Percentiles rank a stretch among this genome's conserved stretches.
Evolutionary conservation across 345 rosid species (phyloP).

Genomic region (Punica granatum): DNA sequence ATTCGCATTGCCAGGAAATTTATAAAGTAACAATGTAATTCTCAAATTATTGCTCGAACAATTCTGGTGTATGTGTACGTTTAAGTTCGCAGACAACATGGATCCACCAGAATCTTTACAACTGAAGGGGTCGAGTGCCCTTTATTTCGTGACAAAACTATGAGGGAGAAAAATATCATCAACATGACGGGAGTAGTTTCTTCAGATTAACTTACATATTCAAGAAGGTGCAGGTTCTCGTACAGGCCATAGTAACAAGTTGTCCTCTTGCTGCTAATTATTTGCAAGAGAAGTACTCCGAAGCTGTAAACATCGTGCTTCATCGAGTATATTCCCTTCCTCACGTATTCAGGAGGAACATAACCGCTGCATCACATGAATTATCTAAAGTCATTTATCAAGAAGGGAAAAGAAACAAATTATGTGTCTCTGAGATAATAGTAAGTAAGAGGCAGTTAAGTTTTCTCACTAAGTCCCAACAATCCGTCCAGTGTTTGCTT

Average conservation of each 20-base stretch:
- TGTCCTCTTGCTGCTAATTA: slow-evolving; percentile 36
- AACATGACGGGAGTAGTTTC: not conserved
- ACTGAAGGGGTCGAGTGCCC: too few relatives aligned
- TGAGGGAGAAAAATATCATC: too few relatives aligned
- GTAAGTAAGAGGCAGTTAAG: not conserved
- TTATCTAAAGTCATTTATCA: not conserved
- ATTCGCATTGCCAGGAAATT: too few relatives aligned
- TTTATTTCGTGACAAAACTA: too few relatives aligned
- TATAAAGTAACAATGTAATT: too few relatives aligned
- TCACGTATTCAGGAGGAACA: slow-evolving; percentile 45
- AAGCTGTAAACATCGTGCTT: slow-evolving; percentile 47
- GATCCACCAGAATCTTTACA: too few relatives aligned
- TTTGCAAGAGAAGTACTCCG: slow-evolving; percentile 44
- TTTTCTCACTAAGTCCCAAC: slow-evolving; percentile 36
- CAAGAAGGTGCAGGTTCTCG: slow-evolving; percentile 26
- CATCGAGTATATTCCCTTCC: slow-evolving; percentile 33
- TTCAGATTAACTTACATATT: slow-evolving; percentile 21
- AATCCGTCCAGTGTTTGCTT: slow-evolving; percentile 31
- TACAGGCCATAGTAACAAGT: slow-evolving; percentile 18
- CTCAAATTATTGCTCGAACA: too few relatives aligned
- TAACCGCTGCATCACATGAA: slow-evolving; percentile 27
- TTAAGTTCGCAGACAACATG: not conserved
- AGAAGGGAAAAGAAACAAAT: not conserved
- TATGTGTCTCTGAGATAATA: too few relatives aligned
- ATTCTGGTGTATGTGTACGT: too few relatives aligned